Conservation (phyloP, 2,329 filamentous ascomycete genomes). For the Fusarium marasasianum region DNA sequence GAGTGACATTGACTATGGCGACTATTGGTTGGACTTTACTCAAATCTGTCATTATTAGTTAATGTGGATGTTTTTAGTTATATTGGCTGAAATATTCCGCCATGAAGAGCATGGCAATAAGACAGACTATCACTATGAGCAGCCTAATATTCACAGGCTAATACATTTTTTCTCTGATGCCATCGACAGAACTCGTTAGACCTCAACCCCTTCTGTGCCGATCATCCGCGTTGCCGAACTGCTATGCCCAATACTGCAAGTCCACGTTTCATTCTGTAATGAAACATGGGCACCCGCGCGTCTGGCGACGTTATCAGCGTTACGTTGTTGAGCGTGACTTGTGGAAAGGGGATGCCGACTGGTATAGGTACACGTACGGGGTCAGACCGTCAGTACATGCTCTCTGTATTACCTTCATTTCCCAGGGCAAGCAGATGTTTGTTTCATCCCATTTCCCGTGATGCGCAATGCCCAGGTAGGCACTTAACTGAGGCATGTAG, state of each 20-base stretch:
- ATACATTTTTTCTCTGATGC: background rate
- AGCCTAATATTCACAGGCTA: background rate
- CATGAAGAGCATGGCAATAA: background rate
- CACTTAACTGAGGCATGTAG: background rate
- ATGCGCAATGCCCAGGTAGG: background rate
- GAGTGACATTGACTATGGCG: constrained; percentile 19
- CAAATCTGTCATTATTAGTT: background rate
- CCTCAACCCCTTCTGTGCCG: constrained; percentile 22
- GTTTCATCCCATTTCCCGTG: background rate
- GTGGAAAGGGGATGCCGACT: background rate
- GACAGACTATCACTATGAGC: background rate
- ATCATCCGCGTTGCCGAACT: constrained; percentile 35
- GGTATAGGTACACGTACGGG: background rate
- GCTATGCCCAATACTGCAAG: constrained; percentile 20
- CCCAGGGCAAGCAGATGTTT: background rate
- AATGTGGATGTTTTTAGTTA: constrained; percentile 1
- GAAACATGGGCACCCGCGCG: constrained; percentile 7
- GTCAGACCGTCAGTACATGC: background rate
- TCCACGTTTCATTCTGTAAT: constrained; percentile 26
- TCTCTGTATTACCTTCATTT: background rate
- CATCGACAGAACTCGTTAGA: constrained; percentile 2
- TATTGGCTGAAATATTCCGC: background rate
- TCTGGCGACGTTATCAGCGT: background rate
- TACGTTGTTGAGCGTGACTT: background rate
- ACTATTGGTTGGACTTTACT: constrained; percentile 9